phyloP scores from a whole-genome alignment of 1,284 basidiomycete genomes.

The Sphagnurus paluster region DNA sequence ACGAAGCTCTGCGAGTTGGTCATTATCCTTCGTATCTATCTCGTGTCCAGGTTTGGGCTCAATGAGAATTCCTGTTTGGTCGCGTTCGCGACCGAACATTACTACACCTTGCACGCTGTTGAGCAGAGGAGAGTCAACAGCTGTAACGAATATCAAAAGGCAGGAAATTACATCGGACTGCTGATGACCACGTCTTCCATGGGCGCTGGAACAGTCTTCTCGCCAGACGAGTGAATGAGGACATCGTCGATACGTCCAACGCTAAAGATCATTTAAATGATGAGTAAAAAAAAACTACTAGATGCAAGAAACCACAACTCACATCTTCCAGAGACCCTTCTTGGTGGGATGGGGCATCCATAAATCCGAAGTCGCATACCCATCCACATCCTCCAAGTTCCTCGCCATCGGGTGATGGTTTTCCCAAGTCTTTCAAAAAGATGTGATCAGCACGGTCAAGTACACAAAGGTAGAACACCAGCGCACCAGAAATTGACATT shows the following conservation, averaged over 20 bases:
- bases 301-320: background rate
- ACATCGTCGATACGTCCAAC: constrained; percentile 38
- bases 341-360: constrained; percentile 33
- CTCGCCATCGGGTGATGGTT: constrained; percentile 26
- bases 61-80: constrained; percentile 39
- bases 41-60: constrained; percentile 26
- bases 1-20: constrained; percentile 28
- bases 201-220: constrained; percentile 38
- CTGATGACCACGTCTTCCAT: constrained; percentile 35
- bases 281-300: background rate
- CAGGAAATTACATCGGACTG: constrained; percentile 27
- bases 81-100: constrained; percentile 39
- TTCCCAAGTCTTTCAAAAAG: constrained; percentile 9
- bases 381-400: constrained; percentile 31
- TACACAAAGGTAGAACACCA: constrained; percentile 9
- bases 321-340: constrained; percentile 29
- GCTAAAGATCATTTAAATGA: constrained; percentile 17
- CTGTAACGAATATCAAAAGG: background rate
- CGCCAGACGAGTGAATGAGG: constrained; percentile 36
- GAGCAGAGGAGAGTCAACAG: background rate
- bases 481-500: constrained; percentile 40
- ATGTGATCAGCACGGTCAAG: background rate
- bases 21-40: constrained; percentile 27
- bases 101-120: constrained; percentile 26
- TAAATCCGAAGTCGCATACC: constrained; percentile 34